A percentile compares a stretch with the other conserved stretches of the same genome.
These are phyloP conservation scores for Sanghuangporus sanghuang DNA, from an alignment of 1,284 basidiomycete species.

Conservation along the genomic window DNA sequence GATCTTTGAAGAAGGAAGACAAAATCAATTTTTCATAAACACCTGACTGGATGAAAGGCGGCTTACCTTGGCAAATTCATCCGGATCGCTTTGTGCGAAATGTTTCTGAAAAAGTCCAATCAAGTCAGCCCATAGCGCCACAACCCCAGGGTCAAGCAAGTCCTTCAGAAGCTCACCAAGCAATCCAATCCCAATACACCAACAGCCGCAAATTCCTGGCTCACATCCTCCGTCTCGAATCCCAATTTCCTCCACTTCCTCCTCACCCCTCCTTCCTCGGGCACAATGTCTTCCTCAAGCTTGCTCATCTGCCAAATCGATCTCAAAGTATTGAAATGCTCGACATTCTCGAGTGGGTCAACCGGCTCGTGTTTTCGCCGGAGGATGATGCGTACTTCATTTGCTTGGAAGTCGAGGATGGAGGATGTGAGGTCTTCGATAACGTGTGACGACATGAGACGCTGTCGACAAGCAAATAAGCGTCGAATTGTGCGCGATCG, in stretches of 20 bases:
- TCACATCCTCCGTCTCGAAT: conserved; percentile 74
- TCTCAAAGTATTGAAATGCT: conserved; percentile 58
- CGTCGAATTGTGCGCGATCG: background rate
- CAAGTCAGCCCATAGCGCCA: conserved; percentile 10
- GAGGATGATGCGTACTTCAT: conserved; percentile 78
- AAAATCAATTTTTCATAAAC: background rate
- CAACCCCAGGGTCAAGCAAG: background rate
- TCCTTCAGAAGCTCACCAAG: conserved; percentile 45
- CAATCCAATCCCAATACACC: conserved; percentile 87
- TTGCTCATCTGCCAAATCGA: conserved; percentile 70
- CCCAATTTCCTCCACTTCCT: conserved; percentile 79
- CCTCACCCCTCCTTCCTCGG: conserved; percentile 34
- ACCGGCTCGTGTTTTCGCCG: conserved; percentile 77
- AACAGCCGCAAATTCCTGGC: conserved; percentile 78
- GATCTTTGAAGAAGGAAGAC: conserved; percentile 38
- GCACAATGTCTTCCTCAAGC: conserved; percentile 47
- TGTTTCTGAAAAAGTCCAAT: conserved; percentile 41
- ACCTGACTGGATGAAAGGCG: background rate
- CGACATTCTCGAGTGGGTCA: conserved; percentile 57
- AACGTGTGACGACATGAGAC: conserved; percentile 82
- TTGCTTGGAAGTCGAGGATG: conserved; percentile 90
- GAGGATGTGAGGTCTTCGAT: conserved; percentile 83
- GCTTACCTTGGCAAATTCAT: conserved; percentile 76
- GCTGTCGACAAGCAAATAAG: conserved; percentile 38
- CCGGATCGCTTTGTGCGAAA: conserved; percentile 68